Percentiles rank a stretch among this genome's conserved stretches.
Conservation (phyloP, 2,329 filamentous ascomycete species). For the Ophiostoma sp. region DNA sequence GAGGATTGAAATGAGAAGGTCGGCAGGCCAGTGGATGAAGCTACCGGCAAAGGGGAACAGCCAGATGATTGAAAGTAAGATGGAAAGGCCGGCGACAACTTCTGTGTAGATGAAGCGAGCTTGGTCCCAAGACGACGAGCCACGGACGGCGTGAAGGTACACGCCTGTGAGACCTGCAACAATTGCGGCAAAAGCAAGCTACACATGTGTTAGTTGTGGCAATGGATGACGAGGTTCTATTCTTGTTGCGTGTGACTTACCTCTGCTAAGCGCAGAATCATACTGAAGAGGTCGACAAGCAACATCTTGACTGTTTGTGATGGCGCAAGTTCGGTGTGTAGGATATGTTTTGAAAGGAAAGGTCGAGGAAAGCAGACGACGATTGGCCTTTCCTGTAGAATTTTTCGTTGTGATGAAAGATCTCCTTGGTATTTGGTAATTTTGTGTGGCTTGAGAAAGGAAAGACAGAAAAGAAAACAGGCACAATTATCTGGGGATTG, state of each 20-base stretch:
- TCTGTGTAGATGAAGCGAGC: constrained; percentile 74
- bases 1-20: constrained; percentile 65
- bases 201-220: neutral
- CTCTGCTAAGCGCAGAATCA: constrained; percentile 57
- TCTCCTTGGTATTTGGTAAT: neutral
- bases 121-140: constrained; percentile 53
- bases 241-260: constrained; percentile 18
- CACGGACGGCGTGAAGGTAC: constrained; percentile 57
- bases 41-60: constrained; percentile 67
- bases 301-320: constrained; percentile 44
- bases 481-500: neutral
- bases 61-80: constrained; percentile 70
- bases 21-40: constrained; percentile 71
- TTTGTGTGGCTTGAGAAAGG: neutral
- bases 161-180: constrained; percentile 69
- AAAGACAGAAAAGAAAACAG: neutral
- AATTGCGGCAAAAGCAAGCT: constrained; percentile 68
- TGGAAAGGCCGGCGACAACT: constrained; percentile 67
- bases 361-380: neutral
- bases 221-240: too few species aligned
- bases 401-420: neutral
- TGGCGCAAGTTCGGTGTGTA: neutral
- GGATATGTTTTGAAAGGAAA: neutral
- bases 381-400: too few species aligned
- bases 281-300: constrained; percentile 55